Conservation (phyloP, 257 asterid genomes). For the Solanum appendiculatum region DNA sequence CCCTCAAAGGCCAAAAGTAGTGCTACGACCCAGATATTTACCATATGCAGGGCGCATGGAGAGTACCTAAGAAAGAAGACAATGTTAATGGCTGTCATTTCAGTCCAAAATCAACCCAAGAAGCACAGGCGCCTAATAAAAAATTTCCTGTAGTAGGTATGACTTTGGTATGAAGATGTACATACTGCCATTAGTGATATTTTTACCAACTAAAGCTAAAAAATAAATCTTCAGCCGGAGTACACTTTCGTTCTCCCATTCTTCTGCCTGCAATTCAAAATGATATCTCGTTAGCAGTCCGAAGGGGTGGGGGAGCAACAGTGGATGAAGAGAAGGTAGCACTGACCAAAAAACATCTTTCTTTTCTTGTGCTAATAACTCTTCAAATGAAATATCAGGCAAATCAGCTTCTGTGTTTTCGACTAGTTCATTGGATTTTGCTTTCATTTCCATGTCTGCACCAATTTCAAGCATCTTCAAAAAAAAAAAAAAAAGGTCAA, state of each 20-base stretch:
- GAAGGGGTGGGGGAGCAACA: not conserved
- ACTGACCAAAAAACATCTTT: conserved; percentile 72
- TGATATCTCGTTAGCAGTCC: not conserved
- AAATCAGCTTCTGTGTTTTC: conserved; percentile 37
- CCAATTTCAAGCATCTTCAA: conserved; percentile 66
- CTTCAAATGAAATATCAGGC: conserved; percentile 72
- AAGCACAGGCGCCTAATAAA: conserved; percentile 23
- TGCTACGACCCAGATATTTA: not conserved
- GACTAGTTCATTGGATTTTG: conserved; percentile 18
- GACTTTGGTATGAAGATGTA: conserved; percentile 23
- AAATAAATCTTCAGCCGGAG: conserved; percentile 14
- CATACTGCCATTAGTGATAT: conserved; percentile 16
- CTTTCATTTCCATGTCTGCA: conserved; percentile 45
- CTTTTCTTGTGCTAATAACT: conserved; percentile 70
- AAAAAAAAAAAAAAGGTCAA: not conserved
- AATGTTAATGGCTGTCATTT: not conserved
- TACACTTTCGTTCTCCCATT: conserved; percentile 41
- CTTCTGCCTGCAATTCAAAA: conserved; percentile 55
- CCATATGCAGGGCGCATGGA: not conserved
- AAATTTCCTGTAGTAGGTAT: conserved; percentile 30
- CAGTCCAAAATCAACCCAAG: conserved; percentile 13
- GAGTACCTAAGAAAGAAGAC: not conserved
- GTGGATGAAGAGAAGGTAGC: not conserved
- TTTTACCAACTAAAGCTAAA: conserved; percentile 5
- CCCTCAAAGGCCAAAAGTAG: not conserved